Evolutionary conservation across 257 asterid genomes (phyloP).

Genomic region (Jaltomata sinuosa): DNA sequence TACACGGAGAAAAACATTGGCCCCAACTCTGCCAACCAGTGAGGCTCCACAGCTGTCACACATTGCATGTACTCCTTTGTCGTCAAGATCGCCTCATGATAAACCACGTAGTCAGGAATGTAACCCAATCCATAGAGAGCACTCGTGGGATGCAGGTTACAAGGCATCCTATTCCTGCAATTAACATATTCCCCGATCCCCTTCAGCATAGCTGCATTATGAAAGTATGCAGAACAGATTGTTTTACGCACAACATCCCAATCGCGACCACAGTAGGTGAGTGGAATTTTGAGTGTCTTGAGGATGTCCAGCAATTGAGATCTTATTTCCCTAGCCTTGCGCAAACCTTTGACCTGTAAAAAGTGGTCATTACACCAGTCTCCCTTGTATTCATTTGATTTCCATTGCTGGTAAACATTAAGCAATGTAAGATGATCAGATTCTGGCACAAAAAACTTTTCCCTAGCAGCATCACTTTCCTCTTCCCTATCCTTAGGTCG

Average conservation of each 20-base stretch:
- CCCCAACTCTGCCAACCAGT: constrained; percentile 91
- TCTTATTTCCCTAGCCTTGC: constrained; percentile 82
- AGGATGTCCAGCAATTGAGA: constrained; percentile 73
- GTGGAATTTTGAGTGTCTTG: constrained; percentile 56
- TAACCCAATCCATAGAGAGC: constrained; percentile 73
- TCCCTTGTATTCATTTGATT: constrained; percentile 62
- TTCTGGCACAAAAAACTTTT: constrained; percentile 84
- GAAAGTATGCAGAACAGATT: constrained; percentile 85
- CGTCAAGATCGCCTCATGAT: constrained; percentile 76
- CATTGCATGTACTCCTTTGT: constrained; percentile 90
- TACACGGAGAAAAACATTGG: constrained; percentile 92
- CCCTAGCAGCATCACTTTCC: constrained; percentile 92
- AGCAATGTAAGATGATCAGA: constrained; percentile 86
- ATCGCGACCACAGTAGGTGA: constrained; percentile 72
- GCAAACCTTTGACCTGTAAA: constrained; percentile 75
- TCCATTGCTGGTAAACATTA: constrained; percentile 84
- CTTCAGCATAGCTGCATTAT: constrained; percentile 65
- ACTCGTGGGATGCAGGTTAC: constrained; percentile 88
- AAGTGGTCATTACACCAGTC: constrained; percentile 93
- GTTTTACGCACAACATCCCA: constrained; percentile 83
- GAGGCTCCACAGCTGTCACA: constrained; percentile 84
- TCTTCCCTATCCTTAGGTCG: constrained; percentile 89
- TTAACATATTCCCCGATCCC: constrained; percentile 85
- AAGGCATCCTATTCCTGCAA: constrained; percentile 84
- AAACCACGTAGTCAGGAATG: constrained; percentile 82